Evolutionary conservation across 352 stramenopile species (phyloP).

Genomic region (Globisporangium spiculum): DNA sequence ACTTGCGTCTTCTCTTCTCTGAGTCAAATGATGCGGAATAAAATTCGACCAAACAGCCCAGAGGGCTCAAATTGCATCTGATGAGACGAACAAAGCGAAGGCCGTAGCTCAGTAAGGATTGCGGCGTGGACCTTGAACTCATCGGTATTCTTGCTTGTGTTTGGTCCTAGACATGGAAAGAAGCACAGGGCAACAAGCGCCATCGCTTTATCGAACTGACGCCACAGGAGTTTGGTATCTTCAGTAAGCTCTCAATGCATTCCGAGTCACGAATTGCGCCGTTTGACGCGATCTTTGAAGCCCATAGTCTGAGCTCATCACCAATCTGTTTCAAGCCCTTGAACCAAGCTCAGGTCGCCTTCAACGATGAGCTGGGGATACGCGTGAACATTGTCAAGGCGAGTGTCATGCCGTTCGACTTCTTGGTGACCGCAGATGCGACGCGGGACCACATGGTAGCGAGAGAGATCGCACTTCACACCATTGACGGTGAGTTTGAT

Average conservation of each 20-base stretch:
- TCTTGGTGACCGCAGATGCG: conserved; percentile 20
- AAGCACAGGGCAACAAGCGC: conserved; percentile 23
- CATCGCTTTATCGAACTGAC: background rate
- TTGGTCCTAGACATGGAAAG: conserved; percentile 15
- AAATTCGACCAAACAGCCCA: too few relatives aligned
- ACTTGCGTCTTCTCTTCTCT: background rate
- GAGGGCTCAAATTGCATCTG: background rate
- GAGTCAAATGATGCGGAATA: background rate
- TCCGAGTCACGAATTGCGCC: conserved; percentile 20
- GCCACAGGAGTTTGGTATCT: conserved; percentile 21
- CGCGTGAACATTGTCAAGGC: conserved; percentile 1
- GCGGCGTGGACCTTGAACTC: too few relatives aligned
- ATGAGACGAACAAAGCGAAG: background rate
- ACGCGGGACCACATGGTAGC: conserved; percentile 24
- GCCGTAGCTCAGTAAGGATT: too few relatives aligned
- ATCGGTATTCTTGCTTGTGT: too few relatives aligned
- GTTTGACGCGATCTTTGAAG: conserved; percentile 19
- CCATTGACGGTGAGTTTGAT: conserved; percentile 7
- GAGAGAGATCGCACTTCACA: conserved; percentile 25
- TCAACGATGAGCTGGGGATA: conserved; percentile 27
- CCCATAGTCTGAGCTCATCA: conserved; percentile 17
- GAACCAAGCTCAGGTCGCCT: conserved; percentile 29
- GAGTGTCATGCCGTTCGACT: conserved; percentile 32
- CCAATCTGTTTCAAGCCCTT: conserved; percentile 23
- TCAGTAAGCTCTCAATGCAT: conserved; percentile 21